Evolutionary conservation across 192 early-diverging fungal species (phyloP).

Genomic region (Backusella australiensis): DNA sequence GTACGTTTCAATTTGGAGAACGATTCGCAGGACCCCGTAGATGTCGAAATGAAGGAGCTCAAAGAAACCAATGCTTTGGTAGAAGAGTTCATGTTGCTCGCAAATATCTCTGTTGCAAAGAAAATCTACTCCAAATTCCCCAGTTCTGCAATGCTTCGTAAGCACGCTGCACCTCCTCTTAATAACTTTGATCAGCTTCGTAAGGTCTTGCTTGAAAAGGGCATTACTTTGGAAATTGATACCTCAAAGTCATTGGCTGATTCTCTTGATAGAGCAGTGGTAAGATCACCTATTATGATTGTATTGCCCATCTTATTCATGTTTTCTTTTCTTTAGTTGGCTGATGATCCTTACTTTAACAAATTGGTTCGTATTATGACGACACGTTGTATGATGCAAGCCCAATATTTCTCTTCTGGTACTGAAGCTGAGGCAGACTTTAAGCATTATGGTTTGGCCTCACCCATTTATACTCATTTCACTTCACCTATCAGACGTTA

Average conservation of each 20-base stretch:
- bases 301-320: slow-evolving; percentile 38
- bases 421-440: slow-evolving; percentile 61
- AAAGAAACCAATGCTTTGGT: slow-evolving; percentile 92
- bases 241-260: slow-evolving; percentile 81
- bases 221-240: slow-evolving; percentile 60
- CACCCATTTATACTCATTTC: slow-evolving; percentile 96
- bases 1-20: slow-evolving; percentile 91
- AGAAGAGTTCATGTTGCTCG: slow-evolving; percentile 98
- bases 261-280: slow-evolving; percentile 83
- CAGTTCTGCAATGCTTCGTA: slow-evolving; percentile 75
- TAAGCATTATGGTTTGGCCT: slow-evolving; percentile 91
- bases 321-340: slow-evolving; percentile 40
- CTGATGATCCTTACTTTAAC: slow-evolving; percentile 94
- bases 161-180: slow-evolving; percentile 52
- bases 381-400: slow-evolving; percentile 97
- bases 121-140: slow-evolving; percentile 81
- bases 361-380: slow-evolving; percentile 91
- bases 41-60: slow-evolving; percentile 84
- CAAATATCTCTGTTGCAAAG: slow-evolving; percentile 93
- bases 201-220: slow-evolving; percentile 59
- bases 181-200: slow-evolving; percentile 52
- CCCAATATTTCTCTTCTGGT: slow-evolving; percentile 95
- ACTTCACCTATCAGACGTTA: slow-evolving; percentile 99
- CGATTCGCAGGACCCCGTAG: slow-evolving; percentile 87
- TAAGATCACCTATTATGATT: slow-evolving; percentile 9